These are phyloP conservation scores for Solanum virginianum DNA, from an alignment of 257 asterid genomes.

Conservation along the genomic window DNA sequence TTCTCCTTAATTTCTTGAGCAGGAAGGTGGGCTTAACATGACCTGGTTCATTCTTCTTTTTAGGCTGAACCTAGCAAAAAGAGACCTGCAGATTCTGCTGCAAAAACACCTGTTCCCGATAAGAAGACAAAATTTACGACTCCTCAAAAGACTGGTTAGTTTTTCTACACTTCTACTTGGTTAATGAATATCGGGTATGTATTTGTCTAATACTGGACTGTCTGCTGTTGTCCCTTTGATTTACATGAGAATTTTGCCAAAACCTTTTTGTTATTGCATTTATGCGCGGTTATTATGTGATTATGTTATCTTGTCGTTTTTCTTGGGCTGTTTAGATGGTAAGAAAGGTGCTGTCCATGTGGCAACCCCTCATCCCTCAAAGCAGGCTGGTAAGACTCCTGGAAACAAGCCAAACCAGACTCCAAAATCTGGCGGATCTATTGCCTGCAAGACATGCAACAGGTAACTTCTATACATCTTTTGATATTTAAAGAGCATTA, in stretches of 20 bases:
- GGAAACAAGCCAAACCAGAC: constrained; percentile 46
- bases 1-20: not conserved
- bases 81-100: constrained; percentile 35
- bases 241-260: not conserved
- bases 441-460: constrained; percentile 51
- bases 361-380: constrained; percentile 85
- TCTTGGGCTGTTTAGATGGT: constrained; percentile 33
- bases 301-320: not conserved
- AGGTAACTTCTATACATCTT: constrained; percentile 12
- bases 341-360: constrained; percentile 65
- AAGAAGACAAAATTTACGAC: constrained; percentile 66
- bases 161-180: not conserved
- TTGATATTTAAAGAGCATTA: not conserved
- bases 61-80: constrained; percentile 51
- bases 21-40: not conserved
- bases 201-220: not conserved
- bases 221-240: not conserved
- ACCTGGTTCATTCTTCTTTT: not conserved
- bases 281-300: not conserved
- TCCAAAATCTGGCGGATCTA: constrained; percentile 47
- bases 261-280: not conserved
- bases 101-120: constrained; percentile 49
- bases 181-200: not conserved
- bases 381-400: constrained; percentile 58
- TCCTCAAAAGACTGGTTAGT: constrained; percentile 70